Evolutionary conservation across 1,139 yeast species (phyloP), one percentile per base, ranked within the genome.

Genomic region (Hyphopichia khmerensis): DNA sequence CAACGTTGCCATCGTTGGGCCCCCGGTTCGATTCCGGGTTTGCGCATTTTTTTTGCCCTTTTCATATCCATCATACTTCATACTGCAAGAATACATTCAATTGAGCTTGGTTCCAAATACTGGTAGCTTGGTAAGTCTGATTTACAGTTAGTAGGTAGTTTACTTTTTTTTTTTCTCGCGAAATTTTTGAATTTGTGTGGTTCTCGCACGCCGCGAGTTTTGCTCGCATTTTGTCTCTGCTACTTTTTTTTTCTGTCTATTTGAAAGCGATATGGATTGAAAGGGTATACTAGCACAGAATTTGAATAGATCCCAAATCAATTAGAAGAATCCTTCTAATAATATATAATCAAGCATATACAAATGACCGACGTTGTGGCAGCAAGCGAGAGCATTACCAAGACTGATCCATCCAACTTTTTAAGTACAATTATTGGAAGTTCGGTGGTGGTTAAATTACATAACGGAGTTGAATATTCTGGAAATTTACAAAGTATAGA

Each of bases 401-500:
- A 71, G 47, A 67, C 75, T 19, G 79, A 79, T 46, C 85, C 97
- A 24, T 82, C 96, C n/a, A 77, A 80, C 43, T 93, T 93, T 59
- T 75, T 93, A 38, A 73, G 88, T 36, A 84, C 82, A 42, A 85
- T 93, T 49, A 82, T 87, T 33, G 96, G 96, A 35, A 77, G 83
- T 44, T 73, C 80, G 23, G 98, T 93, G 31, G 72, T 82, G 39
- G 97, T 95, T 24, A 89, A 87, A 61, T 78, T 91, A 44, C 82
- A 84, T 60, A 87, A 95, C 33, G 98, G 97, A 13, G 82, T 91
- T 46, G 88, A 87, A 49, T 93, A 90, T 64, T 55, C 61, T 48
- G 88, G 89, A 14, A 77, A 71, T 46, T 75, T 93, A 45, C 95
- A 88, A 54, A 87, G 96, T 39, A 91, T 93, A 43, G 99, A 93